phyloP scores from a whole-genome alignment of 345 rosid genomes.

The Eucalyptus urophylla region DNA sequence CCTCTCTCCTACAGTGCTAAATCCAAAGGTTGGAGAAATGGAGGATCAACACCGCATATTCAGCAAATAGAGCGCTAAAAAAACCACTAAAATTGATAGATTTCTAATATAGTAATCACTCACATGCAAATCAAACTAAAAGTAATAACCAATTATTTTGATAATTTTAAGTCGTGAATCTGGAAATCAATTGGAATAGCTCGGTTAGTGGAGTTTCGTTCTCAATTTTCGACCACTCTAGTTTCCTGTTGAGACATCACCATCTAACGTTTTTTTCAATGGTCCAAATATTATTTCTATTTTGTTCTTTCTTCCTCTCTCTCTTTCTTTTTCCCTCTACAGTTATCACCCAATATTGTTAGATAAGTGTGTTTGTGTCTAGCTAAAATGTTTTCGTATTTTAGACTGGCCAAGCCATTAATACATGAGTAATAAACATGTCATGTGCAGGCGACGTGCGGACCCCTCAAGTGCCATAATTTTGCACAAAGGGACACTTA shows the following conservation, averaged over 20 bases:
- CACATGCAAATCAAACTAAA: neutral
- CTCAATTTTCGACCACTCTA: too few species aligned
- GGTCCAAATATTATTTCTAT: neutral
- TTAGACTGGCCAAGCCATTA: neutral
- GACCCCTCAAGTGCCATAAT: too few species aligned
- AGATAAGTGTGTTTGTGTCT: neutral
- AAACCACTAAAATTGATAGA: neutral
- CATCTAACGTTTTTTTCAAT: neutral
- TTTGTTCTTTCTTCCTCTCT: too few species aligned
- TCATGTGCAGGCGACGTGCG: neutral
- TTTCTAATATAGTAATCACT: too few species aligned
- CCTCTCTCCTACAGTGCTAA: too few species aligned
- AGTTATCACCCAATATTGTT: neutral
- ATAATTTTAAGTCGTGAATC: neutral
- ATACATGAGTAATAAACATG: neutral
- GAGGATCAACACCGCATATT: too few species aligned
- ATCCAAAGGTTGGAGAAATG: too few species aligned
- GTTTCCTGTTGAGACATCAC: too few species aligned
- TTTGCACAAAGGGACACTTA: too few species aligned
- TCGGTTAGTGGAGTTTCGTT: neutral
- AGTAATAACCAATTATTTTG: too few species aligned
- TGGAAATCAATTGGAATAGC: neutral
- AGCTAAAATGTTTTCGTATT: neutral
- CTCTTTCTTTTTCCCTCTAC: neutral
- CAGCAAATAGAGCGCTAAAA: too few species aligned